Base-by-base conservation (phyloP, 2,329 filamentous ascomycete species). In the Metarhizium album region DNA sequence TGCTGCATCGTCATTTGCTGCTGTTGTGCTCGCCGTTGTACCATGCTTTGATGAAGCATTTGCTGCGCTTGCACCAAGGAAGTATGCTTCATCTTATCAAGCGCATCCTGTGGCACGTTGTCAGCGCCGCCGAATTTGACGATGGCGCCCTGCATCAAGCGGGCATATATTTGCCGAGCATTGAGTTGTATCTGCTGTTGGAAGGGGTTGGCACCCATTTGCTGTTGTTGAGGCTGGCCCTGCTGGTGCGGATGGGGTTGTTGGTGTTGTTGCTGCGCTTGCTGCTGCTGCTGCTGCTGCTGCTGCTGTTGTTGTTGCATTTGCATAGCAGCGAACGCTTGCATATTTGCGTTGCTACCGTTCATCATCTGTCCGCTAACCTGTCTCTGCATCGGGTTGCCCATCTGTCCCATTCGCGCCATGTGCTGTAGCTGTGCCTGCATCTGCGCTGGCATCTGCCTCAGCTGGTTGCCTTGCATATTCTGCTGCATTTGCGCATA, bases 51-150 rank as follows among this genome's bases (percentile, higher is more conserved):
- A 40, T 69, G 58, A 1, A 72, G 53, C n/a, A 64, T 46, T 13
- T 57, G 58, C 42, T 64, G 65, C 1, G 75, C 74, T 52, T 67
- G 69, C 0, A 53, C 37, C 3, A 66, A 42, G 27, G 75, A 78
- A 1, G 58, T 56, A 18, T 64, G 59, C 59, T 74, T 77, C 27
- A 78, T 70, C 31, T 67, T 68, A 0, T 74, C 69, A 27, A 73
- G 51, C 1, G 67, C 48, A 0, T 79, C 75, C 0, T 58, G 64
- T 0, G 78, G 76, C 3, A 80, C 71, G 29, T 70, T 69, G 22
- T 72, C 69, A 2, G 57, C 51, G 0, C 70, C 68, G 11, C 73
- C 73, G 50, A 65, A 74, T 18, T 69, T 70, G 2, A 58, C 57
- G 0, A 63, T 61, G 4, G 62, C 57, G 4, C 51, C 49, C 11